Percentiles rank a stretch among this genome's conserved stretches.
Conservation (phyloP, 169 alveolate genomes). For the Besnoitia besnoiti region DNA sequence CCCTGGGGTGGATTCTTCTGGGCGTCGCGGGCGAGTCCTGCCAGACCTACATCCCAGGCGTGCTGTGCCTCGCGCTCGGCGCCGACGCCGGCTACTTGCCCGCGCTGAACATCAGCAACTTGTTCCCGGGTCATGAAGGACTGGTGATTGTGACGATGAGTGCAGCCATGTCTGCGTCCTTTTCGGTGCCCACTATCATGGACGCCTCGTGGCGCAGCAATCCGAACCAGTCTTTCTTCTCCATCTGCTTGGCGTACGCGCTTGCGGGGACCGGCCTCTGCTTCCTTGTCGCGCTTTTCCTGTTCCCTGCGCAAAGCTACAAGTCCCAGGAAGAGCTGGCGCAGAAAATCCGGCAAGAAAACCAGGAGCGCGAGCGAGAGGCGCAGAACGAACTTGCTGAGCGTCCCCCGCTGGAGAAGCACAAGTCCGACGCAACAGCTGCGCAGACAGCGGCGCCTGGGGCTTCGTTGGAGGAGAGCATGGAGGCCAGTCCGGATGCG, state of each 20-base stretch:
- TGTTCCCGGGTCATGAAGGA: constrained; percentile 50
- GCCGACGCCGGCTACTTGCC: constrained; percentile 65
- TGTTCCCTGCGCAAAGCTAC: constrained; percentile 5
- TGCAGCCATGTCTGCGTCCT: constrained; percentile 65
- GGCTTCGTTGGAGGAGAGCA: too few species aligned
- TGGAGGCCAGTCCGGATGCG: too few species aligned
- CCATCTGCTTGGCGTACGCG: constrained; percentile 32
- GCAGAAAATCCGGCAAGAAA: neutral
- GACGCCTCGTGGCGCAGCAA: neutral
- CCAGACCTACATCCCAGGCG: constrained; percentile 51
- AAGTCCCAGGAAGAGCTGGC: constrained; percentile 14
- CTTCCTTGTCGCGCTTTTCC: neutral
- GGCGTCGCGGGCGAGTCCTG: constrained; percentile 31
- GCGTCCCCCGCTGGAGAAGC: too few species aligned
- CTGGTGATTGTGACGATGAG: constrained; percentile 40
- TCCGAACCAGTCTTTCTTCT: neutral
- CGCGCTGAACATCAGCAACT: constrained; percentile 36
- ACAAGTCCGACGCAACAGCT: too few species aligned
- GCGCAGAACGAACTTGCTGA: too few species aligned
- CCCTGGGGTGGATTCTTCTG: constrained; percentile 52
- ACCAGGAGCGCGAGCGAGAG: neutral
- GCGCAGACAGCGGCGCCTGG: too few species aligned
- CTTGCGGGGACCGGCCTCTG: neutral
- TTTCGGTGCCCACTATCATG: constrained; percentile 52
- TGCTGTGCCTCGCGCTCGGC: constrained; percentile 48